phyloP scores from a whole-genome alignment of 495 filamentous ascomycete genomes.

The Neurospora pannonica region DNA sequence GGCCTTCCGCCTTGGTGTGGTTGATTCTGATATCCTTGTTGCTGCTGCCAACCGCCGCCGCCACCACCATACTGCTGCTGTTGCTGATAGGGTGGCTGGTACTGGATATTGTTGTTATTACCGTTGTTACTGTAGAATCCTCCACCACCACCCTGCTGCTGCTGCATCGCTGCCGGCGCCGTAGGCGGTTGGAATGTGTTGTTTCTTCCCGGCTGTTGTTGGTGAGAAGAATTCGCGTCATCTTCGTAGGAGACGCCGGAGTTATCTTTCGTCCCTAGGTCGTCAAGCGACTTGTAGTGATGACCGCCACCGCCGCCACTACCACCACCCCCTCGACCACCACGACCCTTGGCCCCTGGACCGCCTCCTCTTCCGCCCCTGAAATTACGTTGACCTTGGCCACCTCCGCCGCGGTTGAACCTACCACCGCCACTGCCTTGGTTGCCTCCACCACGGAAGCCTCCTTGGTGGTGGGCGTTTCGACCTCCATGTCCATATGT shows the following conservation, averaged over 20 bases:
- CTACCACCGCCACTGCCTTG: background rate
- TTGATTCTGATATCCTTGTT: slow-evolving; percentile 15
- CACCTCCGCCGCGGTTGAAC: slow-evolving; percentile 10
- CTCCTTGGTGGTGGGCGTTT: background rate
- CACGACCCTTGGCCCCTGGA: slow-evolving; percentile 2
- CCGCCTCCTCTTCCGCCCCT: slow-evolving; percentile 20
- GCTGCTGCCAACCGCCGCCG: slow-evolving; percentile 6
- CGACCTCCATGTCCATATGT: background rate
- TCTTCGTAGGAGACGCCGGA: slow-evolving; percentile 37
- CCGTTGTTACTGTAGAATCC: slow-evolving; percentile 3
- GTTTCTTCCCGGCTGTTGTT: background rate
- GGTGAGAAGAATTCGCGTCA: slow-evolving; percentile 1
- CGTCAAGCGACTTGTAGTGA: slow-evolving; percentile 31
- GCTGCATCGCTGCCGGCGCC: slow-evolving; percentile 8
- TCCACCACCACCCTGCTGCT: slow-evolving; percentile 4
- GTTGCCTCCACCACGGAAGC: background rate
- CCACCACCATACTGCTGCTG: slow-evolving; percentile 4
- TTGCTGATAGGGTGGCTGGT: slow-evolving; percentile 16
- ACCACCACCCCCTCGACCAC: slow-evolving; percentile 25
- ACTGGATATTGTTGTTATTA: slow-evolving; percentile 12
- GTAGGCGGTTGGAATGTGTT: slow-evolving; percentile 11
- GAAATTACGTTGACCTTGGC: slow-evolving; percentile 18
- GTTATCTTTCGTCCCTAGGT: slow-evolving; percentile 31
- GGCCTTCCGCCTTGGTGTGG: slow-evolving; percentile 1
- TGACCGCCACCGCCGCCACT: slow-evolving; percentile 15